Percentiles rank a stretch among this genome's conserved stretches.
These are phyloP conservation scores for Mortierella sp. DNA, from an alignment of 371 early-diverging fungal genomes.

Conservation along the genomic window DNA sequence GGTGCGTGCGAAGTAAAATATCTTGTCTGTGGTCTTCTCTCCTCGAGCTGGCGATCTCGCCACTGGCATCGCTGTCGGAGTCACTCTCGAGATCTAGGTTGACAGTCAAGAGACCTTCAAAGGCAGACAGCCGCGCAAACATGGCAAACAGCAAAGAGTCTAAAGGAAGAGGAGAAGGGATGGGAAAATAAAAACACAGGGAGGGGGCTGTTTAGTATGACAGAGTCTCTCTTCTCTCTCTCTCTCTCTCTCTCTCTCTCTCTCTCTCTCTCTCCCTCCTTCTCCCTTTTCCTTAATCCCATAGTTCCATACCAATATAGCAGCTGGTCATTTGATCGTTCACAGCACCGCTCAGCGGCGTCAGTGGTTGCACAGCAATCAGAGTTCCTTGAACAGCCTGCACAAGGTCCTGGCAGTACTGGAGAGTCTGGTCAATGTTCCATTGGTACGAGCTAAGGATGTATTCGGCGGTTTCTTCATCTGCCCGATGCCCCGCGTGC, in stretches of 20 bases:
- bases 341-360: constrained; percentile 57
- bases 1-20: constrained; percentile 23
- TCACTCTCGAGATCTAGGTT: constrained; percentile 45
- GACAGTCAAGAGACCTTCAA: constrained; percentile 58
- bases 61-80: constrained; percentile 37
- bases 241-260: not conserved
- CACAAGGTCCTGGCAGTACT: constrained; percentile 51
- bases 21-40: constrained; percentile 21
- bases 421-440: constrained; percentile 49
- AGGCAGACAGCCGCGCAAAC: constrained; percentile 62
- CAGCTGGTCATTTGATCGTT: constrained; percentile 68
- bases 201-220: not conserved
- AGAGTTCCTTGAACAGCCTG: constrained; percentile 59
- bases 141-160: constrained; percentile 67
- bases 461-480: constrained; percentile 50
- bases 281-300: not conserved
- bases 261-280: not conserved
- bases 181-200: not conserved
- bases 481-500: constrained; percentile 46
- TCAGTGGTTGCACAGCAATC: constrained; percentile 38
- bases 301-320: constrained; percentile 63
- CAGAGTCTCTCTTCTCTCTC: not conserved
- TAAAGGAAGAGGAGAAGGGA: too few species aligned
- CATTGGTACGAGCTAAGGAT: constrained; percentile 48
- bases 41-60: constrained; percentile 4